These are phyloP conservation scores for Waltergamsia citrina DNA, from an alignment of 2,329 filamentous ascomycete species.

Conservation along the genomic window DNA sequence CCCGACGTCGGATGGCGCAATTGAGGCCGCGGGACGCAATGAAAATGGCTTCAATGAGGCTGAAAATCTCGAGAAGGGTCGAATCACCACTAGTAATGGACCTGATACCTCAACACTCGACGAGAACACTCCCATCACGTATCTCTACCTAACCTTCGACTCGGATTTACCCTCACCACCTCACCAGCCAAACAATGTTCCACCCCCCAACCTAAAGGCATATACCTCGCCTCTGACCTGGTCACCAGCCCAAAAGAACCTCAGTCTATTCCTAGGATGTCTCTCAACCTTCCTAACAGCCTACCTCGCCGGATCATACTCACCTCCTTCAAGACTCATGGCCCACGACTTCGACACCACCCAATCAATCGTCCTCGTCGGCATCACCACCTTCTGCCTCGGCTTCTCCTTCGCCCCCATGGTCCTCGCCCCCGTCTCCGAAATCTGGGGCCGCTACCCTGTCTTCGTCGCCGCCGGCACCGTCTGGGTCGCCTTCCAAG, in stretches of 20 bases:
- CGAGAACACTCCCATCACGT: slow-evolving; percentile 18
- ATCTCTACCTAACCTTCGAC: slow-evolving; percentile 30
- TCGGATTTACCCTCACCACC: slow-evolving; percentile 22
- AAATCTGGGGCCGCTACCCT: slow-evolving; percentile 78
- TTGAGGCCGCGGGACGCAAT: neutral
- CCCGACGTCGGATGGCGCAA: slow-evolving; percentile 5
- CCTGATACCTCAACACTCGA: slow-evolving; percentile 6
- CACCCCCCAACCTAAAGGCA: slow-evolving; percentile 52
- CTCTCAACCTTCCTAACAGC: slow-evolving; percentile 68
- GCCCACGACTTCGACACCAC: slow-evolving; percentile 55
- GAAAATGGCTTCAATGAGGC: neutral
- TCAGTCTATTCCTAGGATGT: slow-evolving; percentile 67
- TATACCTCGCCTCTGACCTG: slow-evolving; percentile 67
- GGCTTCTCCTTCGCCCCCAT: slow-evolving; percentile 82
- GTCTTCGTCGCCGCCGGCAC: slow-evolving; percentile 69
- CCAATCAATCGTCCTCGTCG: slow-evolving; percentile 55
- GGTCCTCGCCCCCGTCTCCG: slow-evolving; percentile 78
- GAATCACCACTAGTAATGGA: too few species aligned
- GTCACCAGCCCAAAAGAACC: slow-evolving; percentile 57
- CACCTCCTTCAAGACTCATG: slow-evolving; percentile 58
- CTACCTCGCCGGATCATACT: slow-evolving; percentile 74
- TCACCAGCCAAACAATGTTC: slow-evolving; percentile 5
- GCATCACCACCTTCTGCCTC: slow-evolving; percentile 72
- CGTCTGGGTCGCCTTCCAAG: slow-evolving; percentile 61
- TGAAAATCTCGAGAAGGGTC: neutral